These are phyloP conservation scores for Patellaria atrata DNA, from an alignment of 495 filamentous ascomycete genomes.

Conservation along the genomic window DNA sequence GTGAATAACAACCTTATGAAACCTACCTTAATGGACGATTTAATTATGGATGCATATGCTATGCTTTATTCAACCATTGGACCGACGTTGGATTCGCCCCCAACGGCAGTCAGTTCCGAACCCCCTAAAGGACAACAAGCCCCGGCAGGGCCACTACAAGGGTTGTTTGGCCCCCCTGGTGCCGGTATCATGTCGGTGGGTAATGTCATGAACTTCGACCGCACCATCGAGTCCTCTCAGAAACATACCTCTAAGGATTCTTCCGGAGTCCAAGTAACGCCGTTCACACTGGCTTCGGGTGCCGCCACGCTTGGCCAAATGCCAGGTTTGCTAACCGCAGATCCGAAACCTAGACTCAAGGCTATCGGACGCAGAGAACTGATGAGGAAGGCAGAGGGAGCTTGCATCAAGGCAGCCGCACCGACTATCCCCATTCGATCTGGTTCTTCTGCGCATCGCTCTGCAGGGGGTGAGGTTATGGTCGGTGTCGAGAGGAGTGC, in stretches of 20 bases:
- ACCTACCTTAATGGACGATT: conserved; percentile 68
- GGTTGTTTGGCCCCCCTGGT: conserved; percentile 8
- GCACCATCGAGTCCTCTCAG: too few species aligned
- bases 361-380: conserved; percentile 51
- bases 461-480: too few species aligned
- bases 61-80: conserved; percentile 43
- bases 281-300: too few species aligned
- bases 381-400: conserved; percentile 45
- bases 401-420: conserved; percentile 26
- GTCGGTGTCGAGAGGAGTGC: too few species aligned
- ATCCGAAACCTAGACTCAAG: conserved; percentile 32
- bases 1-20: conserved; percentile 78
- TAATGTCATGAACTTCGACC: conserved; percentile 23
- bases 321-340: conserved; percentile 11
- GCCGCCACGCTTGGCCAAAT: not conserved
- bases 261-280: too few species aligned
- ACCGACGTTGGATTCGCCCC: conserved; percentile 6
- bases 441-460: too few species aligned
- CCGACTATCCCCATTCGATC: conserved; percentile 3
- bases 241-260: too few species aligned
- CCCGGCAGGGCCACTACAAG: conserved; percentile 7
- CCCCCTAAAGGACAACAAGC: conserved; percentile 25
- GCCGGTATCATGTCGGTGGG: conserved; percentile 20
- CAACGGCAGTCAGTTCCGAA: too few species aligned
- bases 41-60: conserved; percentile 77